Percentiles rank a stretch among this genome's conserved stretches.
phyloP scores from a whole-genome alignment of 1,284 basidiomycete genomes.

The Sparassis latifolia region DNA sequence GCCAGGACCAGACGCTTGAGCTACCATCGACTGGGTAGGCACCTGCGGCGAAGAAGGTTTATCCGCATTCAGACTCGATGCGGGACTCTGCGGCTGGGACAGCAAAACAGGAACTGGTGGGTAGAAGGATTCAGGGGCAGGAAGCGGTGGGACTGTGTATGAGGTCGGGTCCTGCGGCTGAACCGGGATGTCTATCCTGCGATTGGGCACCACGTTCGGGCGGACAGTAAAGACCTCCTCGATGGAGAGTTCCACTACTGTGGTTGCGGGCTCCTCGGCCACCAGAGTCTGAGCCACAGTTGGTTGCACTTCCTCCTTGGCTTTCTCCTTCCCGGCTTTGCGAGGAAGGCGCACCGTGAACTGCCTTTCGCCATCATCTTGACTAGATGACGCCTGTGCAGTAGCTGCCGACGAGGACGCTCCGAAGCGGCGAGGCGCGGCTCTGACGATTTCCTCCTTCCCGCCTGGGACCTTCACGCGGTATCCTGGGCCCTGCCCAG shows the following conservation, averaged over 20 bases:
- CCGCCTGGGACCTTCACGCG: conserved; percentile 57
- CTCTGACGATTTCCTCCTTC: conserved; percentile 25
- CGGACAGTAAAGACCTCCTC: conserved; percentile 54
- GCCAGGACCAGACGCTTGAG: neutral
- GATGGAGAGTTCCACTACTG: conserved; percentile 34
- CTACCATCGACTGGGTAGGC: neutral
- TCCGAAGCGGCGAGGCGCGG: conserved; percentile 15
- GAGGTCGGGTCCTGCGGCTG: neutral
- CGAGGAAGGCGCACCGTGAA: conserved; percentile 52
- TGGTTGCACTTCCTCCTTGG: conserved; percentile 5
- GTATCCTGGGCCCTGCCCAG: conserved; percentile 44
- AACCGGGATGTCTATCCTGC: conserved; percentile 11
- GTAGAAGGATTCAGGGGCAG: neutral
- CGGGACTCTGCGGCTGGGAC: neutral
- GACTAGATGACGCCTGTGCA: conserved; percentile 8
- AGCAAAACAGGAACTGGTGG: neutral
- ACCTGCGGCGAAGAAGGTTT: neutral
- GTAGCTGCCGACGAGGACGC: conserved; percentile 5
- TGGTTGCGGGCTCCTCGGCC: conserved; percentile 23
- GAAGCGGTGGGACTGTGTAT: neutral
- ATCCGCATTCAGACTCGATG: neutral
- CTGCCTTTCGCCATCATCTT: conserved; percentile 37
- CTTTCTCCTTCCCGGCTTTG: conserved; percentile 27
- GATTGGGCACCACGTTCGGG: conserved; percentile 32
- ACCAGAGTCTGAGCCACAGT: conserved; percentile 1